A percentile compares a stretch with the other conserved stretches of the same genome.
These are phyloP conservation scores for Albugo laibachii DNA, from an alignment of 352 stramenopile species.

Conservation along the genomic window DNA sequence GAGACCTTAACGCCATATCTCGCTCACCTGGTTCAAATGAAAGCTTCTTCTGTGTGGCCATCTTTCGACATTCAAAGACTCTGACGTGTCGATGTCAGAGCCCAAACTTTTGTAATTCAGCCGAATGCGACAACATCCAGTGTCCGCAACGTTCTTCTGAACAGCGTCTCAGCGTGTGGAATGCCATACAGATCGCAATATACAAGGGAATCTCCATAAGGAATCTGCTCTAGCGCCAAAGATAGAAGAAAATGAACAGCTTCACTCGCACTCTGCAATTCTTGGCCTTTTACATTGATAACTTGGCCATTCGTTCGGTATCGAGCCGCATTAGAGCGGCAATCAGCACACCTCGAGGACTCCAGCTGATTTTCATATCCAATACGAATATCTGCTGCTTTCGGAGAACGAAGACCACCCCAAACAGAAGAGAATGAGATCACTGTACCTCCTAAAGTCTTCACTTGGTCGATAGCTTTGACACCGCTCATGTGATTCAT, in stretches of 20 bases:
- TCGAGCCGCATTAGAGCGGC: constrained; percentile 81
- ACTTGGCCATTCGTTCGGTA: constrained; percentile 76
- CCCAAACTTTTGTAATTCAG: constrained; percentile 79
- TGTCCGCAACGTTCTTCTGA: constrained; percentile 86
- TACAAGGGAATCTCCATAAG: constrained; percentile 85
- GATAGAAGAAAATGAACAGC: constrained; percentile 74
- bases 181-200: constrained; percentile 93
- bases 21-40: constrained; percentile 77
- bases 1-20: constrained; percentile 91
- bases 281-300: constrained; percentile 66
- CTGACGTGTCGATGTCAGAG: constrained; percentile 51
- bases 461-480: constrained; percentile 92
- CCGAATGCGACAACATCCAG: constrained; percentile 83
- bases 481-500: constrained; percentile 96
- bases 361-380: constrained; percentile 97
- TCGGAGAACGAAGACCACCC: constrained; percentile 85
- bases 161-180: constrained; percentile 77
- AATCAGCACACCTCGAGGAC: constrained; percentile 84
- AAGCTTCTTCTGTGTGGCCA: constrained; percentile 86
- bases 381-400: constrained; percentile 89
- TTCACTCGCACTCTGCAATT: constrained; percentile 76
- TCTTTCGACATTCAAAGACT: constrained; percentile 19
- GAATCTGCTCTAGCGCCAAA: constrained; percentile 88
- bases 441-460: constrained; percentile 74
- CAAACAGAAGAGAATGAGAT: constrained; percentile 89